Evolutionary conservation across 148 eudicot species (phyloP).

Genomic region (Fallopia convolvulus): DNA sequence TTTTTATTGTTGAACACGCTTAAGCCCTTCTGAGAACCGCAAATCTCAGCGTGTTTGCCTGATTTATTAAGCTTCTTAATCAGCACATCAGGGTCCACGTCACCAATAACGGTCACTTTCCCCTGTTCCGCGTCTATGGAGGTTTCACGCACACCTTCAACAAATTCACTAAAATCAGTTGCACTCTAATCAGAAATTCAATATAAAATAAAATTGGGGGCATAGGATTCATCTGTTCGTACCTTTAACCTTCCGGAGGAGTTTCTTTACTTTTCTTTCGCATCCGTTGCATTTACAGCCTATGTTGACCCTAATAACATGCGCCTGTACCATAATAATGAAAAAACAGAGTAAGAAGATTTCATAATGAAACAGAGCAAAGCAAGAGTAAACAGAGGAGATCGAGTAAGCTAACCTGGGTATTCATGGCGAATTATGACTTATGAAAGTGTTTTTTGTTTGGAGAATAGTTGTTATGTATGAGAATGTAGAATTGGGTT

Average conservation of each 20-base stretch:
- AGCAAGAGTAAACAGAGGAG: too few relatives aligned
- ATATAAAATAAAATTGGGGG: neutral
- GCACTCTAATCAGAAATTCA: too few relatives aligned
- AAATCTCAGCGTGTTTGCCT: constrained; percentile 59
- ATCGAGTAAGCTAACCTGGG: neutral
- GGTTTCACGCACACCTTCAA: constrained; percentile 34
- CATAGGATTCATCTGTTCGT: neutral
- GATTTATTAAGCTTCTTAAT: constrained; percentile 44
- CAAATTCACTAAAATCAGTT: neutral
- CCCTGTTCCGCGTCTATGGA: constrained; percentile 45
- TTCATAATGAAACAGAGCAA: neutral
- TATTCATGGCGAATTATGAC: neutral
- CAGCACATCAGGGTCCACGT: constrained; percentile 37
- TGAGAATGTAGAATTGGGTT: neutral
- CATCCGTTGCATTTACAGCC: neutral
- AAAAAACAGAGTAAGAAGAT: neutral
- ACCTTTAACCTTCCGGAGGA: neutral
- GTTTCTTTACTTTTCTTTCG: neutral
- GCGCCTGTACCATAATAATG: neutral
- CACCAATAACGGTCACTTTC: constrained; percentile 49
- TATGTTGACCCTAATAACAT: neutral
- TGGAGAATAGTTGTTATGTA: neutral
- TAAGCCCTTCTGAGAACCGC: constrained; percentile 27
- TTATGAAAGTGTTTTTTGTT: neutral
- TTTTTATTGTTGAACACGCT: neutral